A percentile compares a stretch with the other conserved stretches of the same genome.
Conservation (phyloP, 305 asterid species). For the Fraxinus baroniana region DNA sequence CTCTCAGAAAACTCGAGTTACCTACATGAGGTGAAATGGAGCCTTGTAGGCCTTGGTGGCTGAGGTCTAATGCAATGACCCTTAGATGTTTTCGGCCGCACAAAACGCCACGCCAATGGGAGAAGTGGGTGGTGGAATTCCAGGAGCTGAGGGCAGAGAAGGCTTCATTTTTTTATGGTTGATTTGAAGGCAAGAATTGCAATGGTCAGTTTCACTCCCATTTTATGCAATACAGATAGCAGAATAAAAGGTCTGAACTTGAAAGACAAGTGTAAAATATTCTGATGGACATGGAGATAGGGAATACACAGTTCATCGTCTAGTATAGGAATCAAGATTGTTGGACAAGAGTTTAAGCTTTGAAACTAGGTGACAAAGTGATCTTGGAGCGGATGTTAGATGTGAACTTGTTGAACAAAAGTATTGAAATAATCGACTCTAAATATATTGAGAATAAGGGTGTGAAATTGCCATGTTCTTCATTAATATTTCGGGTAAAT, state of each 20-base stretch:
- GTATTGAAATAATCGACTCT: background rate
- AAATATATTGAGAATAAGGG: background rate
- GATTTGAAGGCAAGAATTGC: background rate
- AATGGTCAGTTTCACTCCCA: background rate
- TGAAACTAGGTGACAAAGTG: background rate
- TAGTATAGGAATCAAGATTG: background rate
- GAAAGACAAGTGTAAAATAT: background rate
- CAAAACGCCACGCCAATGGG: background rate
- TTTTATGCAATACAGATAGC: background rate
- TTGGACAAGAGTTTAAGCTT: background rate
- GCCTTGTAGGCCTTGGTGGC: background rate
- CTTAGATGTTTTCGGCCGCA: background rate
- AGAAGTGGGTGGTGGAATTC: background rate
- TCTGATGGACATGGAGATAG: background rate
- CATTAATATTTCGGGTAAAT: no score
- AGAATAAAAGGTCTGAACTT: background rate
- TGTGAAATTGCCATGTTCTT: background rate
- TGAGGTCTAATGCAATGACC: background rate
- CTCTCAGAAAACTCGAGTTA: background rate
- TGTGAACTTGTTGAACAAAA: background rate
- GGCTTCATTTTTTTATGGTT: background rate
- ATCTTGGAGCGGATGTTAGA: background rate
- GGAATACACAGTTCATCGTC: background rate
- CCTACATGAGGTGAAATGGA: background rate
- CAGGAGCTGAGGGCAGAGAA: background rate